A percentile compares a stretch with the other conserved stretches of the same genome.
Evolutionary conservation across 495 filamentous ascomycete species (phyloP).

Genomic region (Penicillium samsonianum): DNA sequence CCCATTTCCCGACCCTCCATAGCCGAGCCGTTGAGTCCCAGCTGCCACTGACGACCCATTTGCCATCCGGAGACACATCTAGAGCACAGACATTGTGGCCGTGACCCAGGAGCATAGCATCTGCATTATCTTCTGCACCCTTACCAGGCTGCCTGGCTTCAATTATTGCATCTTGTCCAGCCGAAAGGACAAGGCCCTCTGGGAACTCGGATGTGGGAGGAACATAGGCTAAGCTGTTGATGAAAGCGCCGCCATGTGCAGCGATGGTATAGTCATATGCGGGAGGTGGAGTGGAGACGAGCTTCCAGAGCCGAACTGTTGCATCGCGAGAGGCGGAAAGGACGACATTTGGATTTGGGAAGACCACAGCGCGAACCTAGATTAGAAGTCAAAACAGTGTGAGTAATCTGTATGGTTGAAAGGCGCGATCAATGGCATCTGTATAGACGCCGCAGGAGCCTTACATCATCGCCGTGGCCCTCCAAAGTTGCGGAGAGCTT

Average conservation of each 20-base stretch:
- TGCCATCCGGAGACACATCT: constrained; percentile 69
- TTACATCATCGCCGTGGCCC: constrained; percentile 83
- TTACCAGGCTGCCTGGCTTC: constrained; percentile 75
- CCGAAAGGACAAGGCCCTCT: constrained; percentile 82
- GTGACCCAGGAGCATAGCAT: constrained; percentile 85
- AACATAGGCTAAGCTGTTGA: constrained; percentile 80
- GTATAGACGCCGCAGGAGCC: constrained; percentile 28
- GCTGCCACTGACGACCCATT: constrained; percentile 82
- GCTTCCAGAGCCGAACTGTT: constrained; percentile 86
- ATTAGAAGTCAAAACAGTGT: constrained; percentile 13
- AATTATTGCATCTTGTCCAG: constrained; percentile 88
- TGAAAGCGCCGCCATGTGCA: constrained; percentile 74
- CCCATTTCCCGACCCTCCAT: constrained; percentile 78
- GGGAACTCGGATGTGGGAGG: constrained; percentile 68
- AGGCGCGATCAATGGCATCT: constrained; percentile 16
- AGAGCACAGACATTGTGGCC: constrained; percentile 82
- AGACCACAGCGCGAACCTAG: constrained; percentile 86
- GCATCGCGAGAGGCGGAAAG: constrained; percentile 88
- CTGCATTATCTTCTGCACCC: constrained; percentile 70
- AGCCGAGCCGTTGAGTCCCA: constrained; percentile 88
- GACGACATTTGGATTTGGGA: constrained; percentile 69
- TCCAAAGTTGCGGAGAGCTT: constrained; percentile 80
- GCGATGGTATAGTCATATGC: constrained; percentile 73
- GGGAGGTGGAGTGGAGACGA: constrained; percentile 62
- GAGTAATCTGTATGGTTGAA: constrained; percentile 15